These are phyloP conservation scores for Trypanosoma conorhini DNA, from an alignment of 208 protist species.

Conservation along the genomic window DNA sequence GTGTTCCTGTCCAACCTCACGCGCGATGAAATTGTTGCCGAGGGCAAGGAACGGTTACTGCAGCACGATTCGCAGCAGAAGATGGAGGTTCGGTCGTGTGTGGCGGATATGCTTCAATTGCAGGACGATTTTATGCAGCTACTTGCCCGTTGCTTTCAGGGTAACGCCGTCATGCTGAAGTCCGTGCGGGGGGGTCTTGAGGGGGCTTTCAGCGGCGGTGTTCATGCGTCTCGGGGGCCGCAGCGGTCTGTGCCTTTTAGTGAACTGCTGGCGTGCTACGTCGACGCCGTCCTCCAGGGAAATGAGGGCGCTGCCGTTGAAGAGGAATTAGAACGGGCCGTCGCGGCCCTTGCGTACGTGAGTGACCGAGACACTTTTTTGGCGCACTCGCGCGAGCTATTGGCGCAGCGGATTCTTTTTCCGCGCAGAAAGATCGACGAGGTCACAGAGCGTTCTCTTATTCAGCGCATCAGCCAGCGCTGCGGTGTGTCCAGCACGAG, in stretches of 20 bases:
- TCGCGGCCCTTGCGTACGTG: conserved; percentile 68
- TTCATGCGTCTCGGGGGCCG: conserved; percentile 31
- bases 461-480: conserved; percentile 65
- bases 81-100: conserved; percentile 57
- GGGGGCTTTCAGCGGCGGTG: conserved; percentile 52
- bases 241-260: conserved; percentile 49
- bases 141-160: conserved; percentile 60
- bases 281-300: conserved; percentile 73
- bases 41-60: conserved; percentile 47
- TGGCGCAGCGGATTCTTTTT: conserved; percentile 82
- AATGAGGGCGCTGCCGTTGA: conserved; percentile 24
- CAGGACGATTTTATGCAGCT: conserved; percentile 71
- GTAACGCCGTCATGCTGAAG: conserved; percentile 58
- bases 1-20: conserved; percentile 43
- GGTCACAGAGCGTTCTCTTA: conserved; percentile 60
- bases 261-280: conserved; percentile 78
- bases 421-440: conserved; percentile 60
- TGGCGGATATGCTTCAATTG: conserved; percentile 71
- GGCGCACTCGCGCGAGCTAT: conserved; percentile 63
- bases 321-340: conserved; percentile 59
- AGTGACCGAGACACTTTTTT: conserved; percentile 81
- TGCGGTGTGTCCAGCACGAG: conserved; percentile 74
- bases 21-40: conserved; percentile 45
- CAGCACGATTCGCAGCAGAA: conserved; percentile 50
- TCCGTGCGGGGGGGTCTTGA: conserved; percentile 79